These are phyloP conservation scores for Clitoria ternatea DNA, from an alignment of 306 rosid species.

Conservation along the genomic window DNA sequence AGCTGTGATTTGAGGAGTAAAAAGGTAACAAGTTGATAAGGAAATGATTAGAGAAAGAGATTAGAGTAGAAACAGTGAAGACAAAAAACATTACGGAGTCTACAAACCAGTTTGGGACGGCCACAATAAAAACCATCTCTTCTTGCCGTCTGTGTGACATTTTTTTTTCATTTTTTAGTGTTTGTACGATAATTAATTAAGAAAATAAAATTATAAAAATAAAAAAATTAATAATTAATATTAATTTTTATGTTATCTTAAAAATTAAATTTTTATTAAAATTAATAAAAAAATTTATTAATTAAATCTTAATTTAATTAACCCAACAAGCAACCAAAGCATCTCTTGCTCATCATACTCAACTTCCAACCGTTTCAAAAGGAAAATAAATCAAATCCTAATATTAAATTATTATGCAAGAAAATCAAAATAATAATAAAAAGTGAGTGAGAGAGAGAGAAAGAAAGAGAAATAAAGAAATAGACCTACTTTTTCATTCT, in stretches of 20 bases:
- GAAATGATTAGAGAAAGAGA: neutral
- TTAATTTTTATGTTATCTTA: too few species aligned
- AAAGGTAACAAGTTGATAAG: neutral
- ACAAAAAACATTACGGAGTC: neutral
- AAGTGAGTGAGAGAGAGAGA: too few species aligned
- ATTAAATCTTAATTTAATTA: too few species aligned
- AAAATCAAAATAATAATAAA: too few species aligned
- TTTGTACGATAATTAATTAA: neutral
- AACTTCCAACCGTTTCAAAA: conserved; percentile 13
- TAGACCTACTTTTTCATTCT: conserved; percentile 47
- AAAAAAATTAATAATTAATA: too few species aligned
- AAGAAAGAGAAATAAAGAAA: neutral
- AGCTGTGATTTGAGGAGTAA: neutral
- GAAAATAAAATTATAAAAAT: too few species aligned
- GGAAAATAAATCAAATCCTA: neutral
- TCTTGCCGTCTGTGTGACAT: neutral
- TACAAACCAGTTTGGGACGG: neutral
- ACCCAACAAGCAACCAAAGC: too few species aligned
- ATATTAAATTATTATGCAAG: neutral
- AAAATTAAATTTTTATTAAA: too few species aligned
- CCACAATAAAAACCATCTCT: neutral
- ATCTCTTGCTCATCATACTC: neutral
- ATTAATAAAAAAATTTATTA: too few species aligned
- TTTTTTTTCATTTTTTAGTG: neutral
- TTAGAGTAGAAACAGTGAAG: neutral